Evolutionary conservation across 805 yeast genomes (phyloP).

Genomic region (Vanderwaltozyma yarrowii): DNA sequence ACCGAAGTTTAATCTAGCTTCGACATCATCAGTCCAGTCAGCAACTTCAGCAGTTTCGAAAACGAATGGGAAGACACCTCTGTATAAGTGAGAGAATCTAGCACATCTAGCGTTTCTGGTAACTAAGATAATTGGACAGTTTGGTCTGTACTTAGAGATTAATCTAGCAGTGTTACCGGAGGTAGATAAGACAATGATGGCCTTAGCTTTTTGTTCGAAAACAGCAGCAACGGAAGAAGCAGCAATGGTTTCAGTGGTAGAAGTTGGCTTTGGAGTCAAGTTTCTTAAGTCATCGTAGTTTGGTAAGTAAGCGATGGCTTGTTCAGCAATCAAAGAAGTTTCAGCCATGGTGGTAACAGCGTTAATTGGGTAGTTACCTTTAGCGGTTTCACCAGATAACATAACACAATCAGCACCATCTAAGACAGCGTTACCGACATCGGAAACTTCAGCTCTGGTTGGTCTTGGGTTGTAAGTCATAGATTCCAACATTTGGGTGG

Average conservation of each 20-base stretch:
- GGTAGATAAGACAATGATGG: conserved; percentile 91
- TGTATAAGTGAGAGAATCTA: conserved; percentile 89
- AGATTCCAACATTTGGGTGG: conserved; percentile 99
- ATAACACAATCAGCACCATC: conserved; percentile 99
- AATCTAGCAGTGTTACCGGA: conserved; percentile 93
- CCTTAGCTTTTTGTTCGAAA: conserved; percentile 93
- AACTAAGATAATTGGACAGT: conserved; percentile 94
- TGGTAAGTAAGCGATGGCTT: conserved; percentile 82
- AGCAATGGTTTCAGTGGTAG: conserved; percentile 93
- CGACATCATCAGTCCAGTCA: conserved; percentile 96
- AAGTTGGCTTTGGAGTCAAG: conserved; percentile 78
- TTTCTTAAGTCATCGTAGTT: conserved; percentile 81
- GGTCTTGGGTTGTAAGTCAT: conserved; percentile 99
- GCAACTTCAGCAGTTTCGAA: conserved; percentile 49
- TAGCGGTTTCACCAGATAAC: conserved; percentile 99
- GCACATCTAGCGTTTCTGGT: conserved; percentile 93
- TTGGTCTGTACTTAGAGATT: conserved; percentile 95
- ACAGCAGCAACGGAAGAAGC: conserved; percentile 95
- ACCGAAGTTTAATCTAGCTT: conserved; percentile 88
- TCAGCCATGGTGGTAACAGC: conserved; percentile 99
- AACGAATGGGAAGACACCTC: conserved; percentile 97
- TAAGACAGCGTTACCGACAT: conserved; percentile 97
- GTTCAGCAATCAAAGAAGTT: conserved; percentile 92
- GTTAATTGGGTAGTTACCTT: conserved; percentile 97
- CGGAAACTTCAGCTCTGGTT: conserved; percentile 99